These are phyloP conservation scores for Basipetospora chlamydospora DNA, from an alignment of 2,329 filamentous ascomycete genomes.

Conservation along the genomic window DNA sequence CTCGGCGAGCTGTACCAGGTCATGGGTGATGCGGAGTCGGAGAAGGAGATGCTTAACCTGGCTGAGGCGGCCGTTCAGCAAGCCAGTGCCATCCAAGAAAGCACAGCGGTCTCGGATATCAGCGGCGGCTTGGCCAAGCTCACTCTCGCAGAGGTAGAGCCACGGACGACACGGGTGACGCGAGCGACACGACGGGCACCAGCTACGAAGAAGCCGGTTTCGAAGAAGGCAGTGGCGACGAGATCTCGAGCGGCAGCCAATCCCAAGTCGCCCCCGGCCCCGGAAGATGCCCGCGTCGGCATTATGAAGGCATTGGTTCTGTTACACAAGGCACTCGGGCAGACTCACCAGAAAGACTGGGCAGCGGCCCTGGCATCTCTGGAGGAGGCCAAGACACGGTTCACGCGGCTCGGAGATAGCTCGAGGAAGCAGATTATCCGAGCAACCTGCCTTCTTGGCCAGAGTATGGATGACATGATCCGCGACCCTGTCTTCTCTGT, in stretches of 20 bases:
- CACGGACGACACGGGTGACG: conserved; percentile 3
- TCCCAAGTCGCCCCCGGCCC: conserved; percentile 10
- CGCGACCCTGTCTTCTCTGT: conserved; percentile 77
- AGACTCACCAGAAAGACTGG: conserved; percentile 39
- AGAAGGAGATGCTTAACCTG: conserved; percentile 26
- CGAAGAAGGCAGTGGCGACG: conserved; percentile 9
- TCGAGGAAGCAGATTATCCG: conserved; percentile 43
- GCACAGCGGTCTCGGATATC: conserved; percentile 16
- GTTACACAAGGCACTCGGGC: conserved; percentile 27
- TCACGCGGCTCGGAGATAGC: conserved; percentile 23
- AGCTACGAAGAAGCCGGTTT: conserved; percentile 9
- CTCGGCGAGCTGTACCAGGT: conserved; percentile 41
- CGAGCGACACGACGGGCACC: conserved; percentile 12
- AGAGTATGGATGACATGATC: conserved; percentile 58
- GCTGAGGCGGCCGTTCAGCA: conserved; percentile 32
- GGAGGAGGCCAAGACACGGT: conserved; percentile 29
- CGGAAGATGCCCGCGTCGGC: conserved; percentile 4
- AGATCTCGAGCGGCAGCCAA: conserved; percentile 10
- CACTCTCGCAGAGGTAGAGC: conserved; percentile 14
- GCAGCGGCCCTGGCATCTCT: conserved; percentile 41
- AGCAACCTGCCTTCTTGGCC: conserved; percentile 52
- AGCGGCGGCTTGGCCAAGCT: conserved; percentile 21
- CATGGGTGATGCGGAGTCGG: conserved; percentile 28
- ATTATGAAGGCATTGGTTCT: conserved; percentile 24
- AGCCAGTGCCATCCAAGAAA: not conserved